Percentiles rank a stretch among this genome's conserved stretches.
These are phyloP conservation scores for Kalaharituber pfeilii DNA, from an alignment of 2,329 filamentous ascomycete genomes.

Conservation along the genomic window DNA sequence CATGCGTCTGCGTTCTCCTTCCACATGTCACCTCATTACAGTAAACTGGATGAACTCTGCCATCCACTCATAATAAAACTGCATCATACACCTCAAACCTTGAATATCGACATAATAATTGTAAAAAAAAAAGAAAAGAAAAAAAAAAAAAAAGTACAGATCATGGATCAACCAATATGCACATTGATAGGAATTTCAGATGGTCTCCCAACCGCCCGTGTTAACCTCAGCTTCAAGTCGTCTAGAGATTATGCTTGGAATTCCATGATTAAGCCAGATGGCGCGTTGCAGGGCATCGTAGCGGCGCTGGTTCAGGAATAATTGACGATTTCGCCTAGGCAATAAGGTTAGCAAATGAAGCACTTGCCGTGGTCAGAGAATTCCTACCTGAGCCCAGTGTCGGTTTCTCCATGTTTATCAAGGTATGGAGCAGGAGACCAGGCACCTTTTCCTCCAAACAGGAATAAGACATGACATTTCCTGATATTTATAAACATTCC, in stretches of 20 bases:
- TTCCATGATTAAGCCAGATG: constrained; percentile 69
- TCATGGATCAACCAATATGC: too few species aligned
- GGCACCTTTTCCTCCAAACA: constrained; percentile 65
- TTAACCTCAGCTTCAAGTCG: constrained; percentile 92
- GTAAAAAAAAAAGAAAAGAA: not conserved
- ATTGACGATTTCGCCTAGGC: constrained; percentile 55
- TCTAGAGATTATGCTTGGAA: constrained; percentile 75
- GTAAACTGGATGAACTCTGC: too few species aligned
- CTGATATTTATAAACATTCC: constrained; percentile 95
- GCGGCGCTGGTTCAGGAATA: constrained; percentile 82
- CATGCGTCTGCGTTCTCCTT: too few species aligned
- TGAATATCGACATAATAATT: too few species aligned
- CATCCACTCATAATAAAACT: too few species aligned
- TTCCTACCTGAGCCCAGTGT: constrained; percentile 51
- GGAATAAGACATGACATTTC: constrained; percentile 80
- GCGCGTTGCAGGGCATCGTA: constrained; percentile 78
- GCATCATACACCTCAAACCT: too few species aligned
- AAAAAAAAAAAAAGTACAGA: not conserved
- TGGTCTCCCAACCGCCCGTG: constrained; percentile 93
- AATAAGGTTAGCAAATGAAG: constrained; percentile 1
- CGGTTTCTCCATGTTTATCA: constrained; percentile 87
- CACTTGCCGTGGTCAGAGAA: not conserved
- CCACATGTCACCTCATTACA: too few species aligned
- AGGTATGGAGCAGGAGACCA: constrained; percentile 83
- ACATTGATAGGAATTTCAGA: too few species aligned